Evolutionary conservation across 2,329 filamentous ascomycete genomes (phyloP).

Genomic region (Fusarium cyanostomum): DNA sequence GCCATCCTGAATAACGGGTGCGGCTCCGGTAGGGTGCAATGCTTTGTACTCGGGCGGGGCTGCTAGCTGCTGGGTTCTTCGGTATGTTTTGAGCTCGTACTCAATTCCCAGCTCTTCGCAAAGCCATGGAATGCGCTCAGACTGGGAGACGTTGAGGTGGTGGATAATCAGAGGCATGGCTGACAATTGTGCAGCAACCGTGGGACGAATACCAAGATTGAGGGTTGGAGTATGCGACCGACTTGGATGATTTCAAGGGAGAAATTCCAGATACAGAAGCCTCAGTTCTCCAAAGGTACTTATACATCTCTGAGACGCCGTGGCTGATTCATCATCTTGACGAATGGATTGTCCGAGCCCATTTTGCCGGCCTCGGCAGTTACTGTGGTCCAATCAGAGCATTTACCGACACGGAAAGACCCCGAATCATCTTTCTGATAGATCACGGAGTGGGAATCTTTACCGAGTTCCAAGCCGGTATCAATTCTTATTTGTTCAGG

Average conservation of each 20-base stretch:
- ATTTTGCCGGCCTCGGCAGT: slow-evolving; percentile 16
- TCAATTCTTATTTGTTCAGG: no score
- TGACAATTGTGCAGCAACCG: neutral
- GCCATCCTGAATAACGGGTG: slow-evolving; percentile 68
- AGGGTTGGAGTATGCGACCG: no score
- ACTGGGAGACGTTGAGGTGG: slow-evolving; percentile 67
- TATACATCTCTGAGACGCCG: slow-evolving; percentile 4
- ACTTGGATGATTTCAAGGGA: no score
- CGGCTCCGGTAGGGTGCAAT: slow-evolving; percentile 60
- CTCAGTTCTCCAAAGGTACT: neutral
- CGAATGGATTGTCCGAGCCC: slow-evolving; percentile 4
- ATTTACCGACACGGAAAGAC: slow-evolving; percentile 11
- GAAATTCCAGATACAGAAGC: no score
- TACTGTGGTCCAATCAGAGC: neutral
- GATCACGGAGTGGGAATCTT: no score
- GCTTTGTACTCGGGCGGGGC: slow-evolving; percentile 37
- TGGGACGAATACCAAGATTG: neutral
- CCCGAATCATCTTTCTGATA: no score
- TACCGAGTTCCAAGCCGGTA: no score
- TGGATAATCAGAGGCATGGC: slow-evolving; percentile 55
- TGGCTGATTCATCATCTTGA: neutral
- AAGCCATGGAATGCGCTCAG: slow-evolving; percentile 71
- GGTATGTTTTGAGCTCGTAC: slow-evolving; percentile 52
- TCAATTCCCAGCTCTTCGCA: slow-evolving; percentile 69
- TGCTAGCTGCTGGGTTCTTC: slow-evolving; percentile 29